phyloP scores from a whole-genome alignment of 345 rosid genomes.

The Arabidopsis thaliana region DNA sequence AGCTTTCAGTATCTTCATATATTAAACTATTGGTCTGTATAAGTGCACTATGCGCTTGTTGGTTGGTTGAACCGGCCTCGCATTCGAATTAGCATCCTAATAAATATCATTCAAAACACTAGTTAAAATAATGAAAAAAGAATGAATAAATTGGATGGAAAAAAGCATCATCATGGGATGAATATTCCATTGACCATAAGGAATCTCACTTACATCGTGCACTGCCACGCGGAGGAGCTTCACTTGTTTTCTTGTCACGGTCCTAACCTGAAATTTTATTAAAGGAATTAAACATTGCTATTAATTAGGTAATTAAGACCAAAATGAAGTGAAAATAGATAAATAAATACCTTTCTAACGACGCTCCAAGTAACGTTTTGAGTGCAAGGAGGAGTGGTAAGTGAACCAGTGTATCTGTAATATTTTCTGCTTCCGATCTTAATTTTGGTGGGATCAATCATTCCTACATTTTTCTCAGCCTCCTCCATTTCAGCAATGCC shows the following conservation, averaged over 20 bases:
- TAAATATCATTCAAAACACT: neutral
- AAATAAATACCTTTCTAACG: conserved; percentile 57
- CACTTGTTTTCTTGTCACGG: conserved; percentile 68
- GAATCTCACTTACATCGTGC: conserved; percentile 63
- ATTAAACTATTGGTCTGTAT: conserved; percentile 36
- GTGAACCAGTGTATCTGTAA: conserved; percentile 84
- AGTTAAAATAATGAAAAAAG: neutral
- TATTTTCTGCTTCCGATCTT: conserved; percentile 67
- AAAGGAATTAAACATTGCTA: neutral
- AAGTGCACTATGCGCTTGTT: conserved; percentile 32
- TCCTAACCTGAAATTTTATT: conserved; percentile 42
- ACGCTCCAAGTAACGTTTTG: conserved; percentile 77
- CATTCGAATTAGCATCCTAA: conserved; percentile 31
- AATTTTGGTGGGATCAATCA: conserved; percentile 61
- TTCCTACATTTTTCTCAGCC: conserved; percentile 49
- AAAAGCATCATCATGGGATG: neutral
- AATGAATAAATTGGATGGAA: conserved; percentile 2
- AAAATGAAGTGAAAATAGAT: neutral
- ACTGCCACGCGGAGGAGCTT: conserved; percentile 77
- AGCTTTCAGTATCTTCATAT: neutral
- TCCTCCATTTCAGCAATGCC: conserved; percentile 38
- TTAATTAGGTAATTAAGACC: neutral
- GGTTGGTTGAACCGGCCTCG: conserved; percentile 43
- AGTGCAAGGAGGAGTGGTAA: conserved; percentile 87
- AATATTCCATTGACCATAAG: neutral